Evolutionary conservation across 2,329 filamentous ascomycete genomes (phyloP), one percentile per base, ranked within the genome.

Genomic region (Stromatinia cepivora): DNA sequence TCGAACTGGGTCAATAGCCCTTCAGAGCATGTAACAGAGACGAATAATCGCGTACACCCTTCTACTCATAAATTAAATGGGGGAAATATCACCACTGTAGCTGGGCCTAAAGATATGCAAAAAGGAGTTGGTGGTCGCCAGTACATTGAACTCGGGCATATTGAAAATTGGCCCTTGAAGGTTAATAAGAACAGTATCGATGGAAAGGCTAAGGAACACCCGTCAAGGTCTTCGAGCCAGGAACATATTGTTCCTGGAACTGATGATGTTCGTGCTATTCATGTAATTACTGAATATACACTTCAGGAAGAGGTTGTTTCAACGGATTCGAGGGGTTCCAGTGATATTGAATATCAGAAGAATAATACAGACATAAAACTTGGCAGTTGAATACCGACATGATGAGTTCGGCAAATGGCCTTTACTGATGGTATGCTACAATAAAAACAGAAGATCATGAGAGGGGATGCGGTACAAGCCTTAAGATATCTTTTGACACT

Each of bases 71-170:
- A 45, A 28, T 59, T 9, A 20, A 17, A 45, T 13, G 57, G 36
- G 39, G 57, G 39, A 4, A 59, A 59, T 6, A 45, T 45, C 20
- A 28, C n/a, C 4, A 25, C 36, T 22, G 5, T 17, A 15, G 15
- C n/a, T 42, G 57, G 57, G 3, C 20, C 25, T 28, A 45, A 59
- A 22, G 57, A 59, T 31, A 36, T 22, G 1, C 57, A 45, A 42
- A 59, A 39, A 20, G 57, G 57, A 22, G 36, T 59, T 28, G 15
- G 57, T 45, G 57, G 57, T 45, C 57, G 57, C 39, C 57, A 59
- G n/a, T 59, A 59, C 25, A 45, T 59, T 13, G 57, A 59, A 59
- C 57, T 59, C 10, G 39, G 36, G 20, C n/a, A 45, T 59, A 11
- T 36, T 45, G 57, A 42, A 20, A 45, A 28, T 45, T 59, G 57